A percentile compares a stretch with the other conserved stretches of the same genome.
Evolutionary conservation across 805 yeast genomes (phyloP).

Genomic region (Hanseniaspora occidentalis): DNA sequence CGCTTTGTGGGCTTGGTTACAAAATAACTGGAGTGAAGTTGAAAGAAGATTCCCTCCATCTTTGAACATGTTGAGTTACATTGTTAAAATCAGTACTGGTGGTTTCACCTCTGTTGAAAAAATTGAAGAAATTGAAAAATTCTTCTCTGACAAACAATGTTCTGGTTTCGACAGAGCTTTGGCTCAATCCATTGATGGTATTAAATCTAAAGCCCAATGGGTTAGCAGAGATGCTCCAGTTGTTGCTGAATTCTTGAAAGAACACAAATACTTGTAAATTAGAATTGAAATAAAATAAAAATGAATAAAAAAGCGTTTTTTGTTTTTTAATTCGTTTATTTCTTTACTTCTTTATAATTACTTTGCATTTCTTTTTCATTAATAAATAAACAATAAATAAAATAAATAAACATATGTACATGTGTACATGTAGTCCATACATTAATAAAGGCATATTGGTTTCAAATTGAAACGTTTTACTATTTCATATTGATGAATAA

Average conservation of each 20-base stretch:
- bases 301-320: neutral
- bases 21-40: conserved; percentile 59
- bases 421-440: neutral
- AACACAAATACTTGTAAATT: conserved; percentile 19
- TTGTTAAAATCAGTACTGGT: conserved; percentile 49
- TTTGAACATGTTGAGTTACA: conserved; percentile 63
- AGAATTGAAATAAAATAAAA: neutral
- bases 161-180: conserved; percentile 54
- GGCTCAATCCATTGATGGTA: conserved; percentile 52
- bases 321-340: neutral
- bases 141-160: conserved; percentile 42
- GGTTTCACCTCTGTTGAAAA: conserved; percentile 48
- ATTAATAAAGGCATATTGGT: too few relatives aligned
- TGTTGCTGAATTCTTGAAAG: conserved; percentile 37
- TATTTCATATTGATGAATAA: too few relatives aligned
- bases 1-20: conserved; percentile 63
- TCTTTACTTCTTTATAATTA: neutral
- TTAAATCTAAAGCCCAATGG: conserved; percentile 47
- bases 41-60: conserved; percentile 65
- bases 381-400: neutral
- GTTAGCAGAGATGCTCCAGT: conserved; percentile 39
- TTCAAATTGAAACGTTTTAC: too few relatives aligned
- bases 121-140: conserved; percentile 35
- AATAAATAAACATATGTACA: neutral
- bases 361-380: neutral